Base-by-base conservation (phyloP, 2,329 filamentous ascomycete species). In the Penicillium palitans region DNA sequence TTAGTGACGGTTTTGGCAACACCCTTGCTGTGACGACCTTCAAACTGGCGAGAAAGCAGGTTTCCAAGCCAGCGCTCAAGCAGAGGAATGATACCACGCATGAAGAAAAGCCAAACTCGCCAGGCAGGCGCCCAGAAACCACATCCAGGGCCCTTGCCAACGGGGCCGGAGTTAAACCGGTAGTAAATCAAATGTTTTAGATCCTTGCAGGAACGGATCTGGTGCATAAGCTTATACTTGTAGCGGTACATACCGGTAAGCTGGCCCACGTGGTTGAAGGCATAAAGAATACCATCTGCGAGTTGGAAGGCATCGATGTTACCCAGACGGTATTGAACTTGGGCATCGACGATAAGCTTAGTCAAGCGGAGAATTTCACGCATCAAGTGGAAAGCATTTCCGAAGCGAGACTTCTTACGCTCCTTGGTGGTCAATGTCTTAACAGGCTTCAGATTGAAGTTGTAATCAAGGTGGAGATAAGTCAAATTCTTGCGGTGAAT, bases 191-290 rank as follows among this genome's bases (percentile, higher is more conserved):
- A 80, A 84, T 99, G 95, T 84, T 99, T 99, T 72, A 99, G 76
- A 78, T 99, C 95, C 78, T 99, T 99, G 82, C 95, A 99, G 0
- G 95, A 96, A 68, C 95, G 91, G 69, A 99, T 99, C 77, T 99
- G 95, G 75, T 99, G 95, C 95, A 99, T 99, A 57, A 99, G 83
- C 83, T 99, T 99, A 82, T 99, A 99, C 83, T 99, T 99, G 84
- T 99, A 99, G 61, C 95, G 90, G 79, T 99, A 99, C 95, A 99
- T 99, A 74, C 95, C 95, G 17, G 95, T 99, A 61, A 99, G 82
- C 76, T 99, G 96, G 61, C 95, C 95, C 57, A 99, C 95, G 68
- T 99, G 95, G 78, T 99, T 99, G 81, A 99, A 99, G 19, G 95
- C 96, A 69, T 99, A 99, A n/a, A 98, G 82, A 57, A 99, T 99